Percentiles rank a stretch among this genome's conserved stretches.
Evolutionary conservation across 2,329 filamentous ascomycete genomes (phyloP).

Genomic region (Claviceps quebecensis): DNA sequence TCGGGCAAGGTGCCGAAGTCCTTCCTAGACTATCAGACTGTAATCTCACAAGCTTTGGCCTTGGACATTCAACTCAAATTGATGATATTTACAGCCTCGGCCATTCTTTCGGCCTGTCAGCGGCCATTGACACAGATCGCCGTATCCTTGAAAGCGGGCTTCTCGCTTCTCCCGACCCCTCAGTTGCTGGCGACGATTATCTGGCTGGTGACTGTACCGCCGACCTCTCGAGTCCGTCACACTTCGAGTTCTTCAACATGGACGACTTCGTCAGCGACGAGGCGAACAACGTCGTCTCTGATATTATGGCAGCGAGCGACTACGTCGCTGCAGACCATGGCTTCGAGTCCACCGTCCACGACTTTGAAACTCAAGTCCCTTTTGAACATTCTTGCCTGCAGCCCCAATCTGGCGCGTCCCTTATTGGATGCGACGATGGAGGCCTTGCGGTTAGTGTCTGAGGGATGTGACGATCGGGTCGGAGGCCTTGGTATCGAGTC

Average conservation of each 20-base stretch:
- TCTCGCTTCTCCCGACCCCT: constrained; percentile 57
- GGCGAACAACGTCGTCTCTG: constrained; percentile 28
- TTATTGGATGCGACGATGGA: constrained; percentile 59
- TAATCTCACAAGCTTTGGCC: constrained; percentile 23
- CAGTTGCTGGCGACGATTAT: constrained; percentile 54
- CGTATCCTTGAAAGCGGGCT: constrained; percentile 63
- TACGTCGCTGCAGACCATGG: constrained; percentile 39
- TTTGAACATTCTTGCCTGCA: constrained; percentile 56
- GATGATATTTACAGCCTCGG: constrained; percentile 53
- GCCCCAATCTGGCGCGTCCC: constrained; percentile 61
- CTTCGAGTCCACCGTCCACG: constrained; percentile 36
- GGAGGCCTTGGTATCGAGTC: constrained; percentile 20
- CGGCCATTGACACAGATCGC: constrained; percentile 58
- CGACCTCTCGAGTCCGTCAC: constrained; percentile 26
- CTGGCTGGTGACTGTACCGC: constrained; percentile 45
- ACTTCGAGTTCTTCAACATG: constrained; percentile 36
- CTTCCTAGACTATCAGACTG: constrained; percentile 29
- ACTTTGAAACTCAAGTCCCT: constrained; percentile 48
- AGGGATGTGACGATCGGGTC: constrained; percentile 35
- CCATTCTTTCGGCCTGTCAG: constrained; percentile 54
- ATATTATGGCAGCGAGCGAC: constrained; percentile 34
- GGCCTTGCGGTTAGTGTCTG: constrained; percentile 58
- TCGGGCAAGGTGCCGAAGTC: constrained; percentile 50
- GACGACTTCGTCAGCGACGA: constrained; percentile 43
- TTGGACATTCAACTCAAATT: constrained; percentile 42